A percentile compares a stretch with the other conserved stretches of the same genome.
These are phyloP conservation scores for Platanthera zijinensis DNA, from an alignment of 106 monocot species.

Conservation along the genomic window DNA sequence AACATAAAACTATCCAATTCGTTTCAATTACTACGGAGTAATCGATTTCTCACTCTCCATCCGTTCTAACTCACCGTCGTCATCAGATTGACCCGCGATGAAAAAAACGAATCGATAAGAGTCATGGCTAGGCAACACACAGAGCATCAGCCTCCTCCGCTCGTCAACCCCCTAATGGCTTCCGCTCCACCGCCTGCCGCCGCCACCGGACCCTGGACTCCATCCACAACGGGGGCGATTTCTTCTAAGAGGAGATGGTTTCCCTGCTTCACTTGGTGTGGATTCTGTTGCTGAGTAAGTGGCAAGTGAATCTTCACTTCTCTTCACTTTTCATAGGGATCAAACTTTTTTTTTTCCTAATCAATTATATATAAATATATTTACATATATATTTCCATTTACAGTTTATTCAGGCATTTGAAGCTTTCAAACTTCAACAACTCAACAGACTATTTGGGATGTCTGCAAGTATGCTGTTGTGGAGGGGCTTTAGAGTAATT, in stretches of 20 bases:
- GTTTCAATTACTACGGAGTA: too few relatives aligned
- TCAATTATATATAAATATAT: too few relatives aligned
- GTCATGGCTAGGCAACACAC: not conserved
- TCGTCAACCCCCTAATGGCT: not conserved
- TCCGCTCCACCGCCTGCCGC: not conserved
- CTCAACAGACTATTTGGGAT: not conserved
- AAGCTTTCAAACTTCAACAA: not conserved
- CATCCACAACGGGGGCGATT: not conserved
- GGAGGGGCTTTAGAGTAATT: not conserved
- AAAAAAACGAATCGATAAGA: constrained; percentile 1
- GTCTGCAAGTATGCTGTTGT: not conserved
- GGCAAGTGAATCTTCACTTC: not conserved
- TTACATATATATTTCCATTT: not conserved
- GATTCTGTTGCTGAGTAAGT: not conserved
- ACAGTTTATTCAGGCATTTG: not conserved
- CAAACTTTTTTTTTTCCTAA: too few relatives aligned
- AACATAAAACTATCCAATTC: too few relatives aligned
- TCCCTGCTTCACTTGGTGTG: not conserved
- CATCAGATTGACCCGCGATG: constrained; percentile 6
- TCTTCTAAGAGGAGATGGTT: constrained; percentile 5
- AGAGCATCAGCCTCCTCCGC: not conserved
- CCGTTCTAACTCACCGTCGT: too few relatives aligned
- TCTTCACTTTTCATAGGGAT: not conserved
- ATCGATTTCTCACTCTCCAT: too few relatives aligned
- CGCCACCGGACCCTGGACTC: not conserved